A percentile compares a stretch with the other conserved stretches of the same genome.
phyloP scores from a whole-genome alignment of 257 asterid species.

The Solanum habrochaites region DNA sequence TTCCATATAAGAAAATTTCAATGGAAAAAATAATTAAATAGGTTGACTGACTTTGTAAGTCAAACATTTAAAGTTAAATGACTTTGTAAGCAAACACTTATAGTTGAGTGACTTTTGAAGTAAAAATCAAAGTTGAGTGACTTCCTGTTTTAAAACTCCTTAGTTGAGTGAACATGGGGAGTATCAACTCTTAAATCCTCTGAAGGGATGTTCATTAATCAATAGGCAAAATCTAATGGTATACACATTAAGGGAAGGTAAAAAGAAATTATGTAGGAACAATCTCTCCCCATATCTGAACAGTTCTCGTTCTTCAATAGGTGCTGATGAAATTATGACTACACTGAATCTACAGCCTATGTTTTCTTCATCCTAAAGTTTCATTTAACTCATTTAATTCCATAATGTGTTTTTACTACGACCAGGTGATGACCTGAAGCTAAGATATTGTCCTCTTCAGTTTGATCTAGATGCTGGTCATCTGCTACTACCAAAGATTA shows the following conservation, averaged over 20 bases:
- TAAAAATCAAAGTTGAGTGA: not conserved
- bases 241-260: not conserved
- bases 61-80: not conserved
- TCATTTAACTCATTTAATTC: not conserved
- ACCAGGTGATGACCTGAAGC: constrained; percentile 35
- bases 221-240: not conserved
- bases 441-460: constrained; percentile 38
- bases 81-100: not conserved
- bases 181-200: not conserved
- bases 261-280: not conserved
- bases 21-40: not conserved
- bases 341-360: not conserved
- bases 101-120: no score
- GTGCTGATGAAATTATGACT: not conserved
- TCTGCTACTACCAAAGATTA: constrained; percentile 50
- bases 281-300: not conserved
- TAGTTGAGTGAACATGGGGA: not conserved
- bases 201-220: not conserved
- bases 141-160: not conserved
- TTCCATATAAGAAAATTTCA: not conserved
- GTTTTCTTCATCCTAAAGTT: not conserved
- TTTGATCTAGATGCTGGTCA: constrained; percentile 91
- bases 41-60: not conserved
- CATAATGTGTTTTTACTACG: not conserved
- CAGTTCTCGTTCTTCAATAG: not conserved